Conservation (phyloP, 73 alveolate species). For the Paramecium bursaria region DNA sequence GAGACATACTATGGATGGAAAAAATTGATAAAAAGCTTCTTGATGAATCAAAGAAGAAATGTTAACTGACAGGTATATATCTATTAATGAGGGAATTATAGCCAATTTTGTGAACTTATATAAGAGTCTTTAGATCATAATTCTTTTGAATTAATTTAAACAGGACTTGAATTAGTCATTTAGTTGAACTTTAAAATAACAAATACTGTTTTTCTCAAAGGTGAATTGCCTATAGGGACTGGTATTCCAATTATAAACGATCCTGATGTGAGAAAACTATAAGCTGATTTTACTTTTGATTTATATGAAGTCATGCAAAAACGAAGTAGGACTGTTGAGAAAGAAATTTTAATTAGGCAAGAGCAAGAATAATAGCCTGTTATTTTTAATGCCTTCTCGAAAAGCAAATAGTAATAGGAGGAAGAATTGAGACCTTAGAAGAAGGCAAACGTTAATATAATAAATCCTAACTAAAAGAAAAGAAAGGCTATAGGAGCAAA, state of each 20-base stretch:
- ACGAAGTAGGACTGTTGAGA: neutral
- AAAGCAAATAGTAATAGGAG: neutral
- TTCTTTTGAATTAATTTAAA: conserved; percentile 22
- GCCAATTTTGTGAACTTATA: conserved; percentile 49
- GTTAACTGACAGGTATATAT: conserved; percentile 24
- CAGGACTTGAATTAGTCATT: neutral
- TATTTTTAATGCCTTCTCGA: no score
- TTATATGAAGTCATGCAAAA: conserved; percentile 17
- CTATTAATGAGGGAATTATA: conserved; percentile 22
- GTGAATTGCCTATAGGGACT: neutral
- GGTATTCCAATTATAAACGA: conserved; percentile 44
- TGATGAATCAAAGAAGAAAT: conserved; percentile 42
- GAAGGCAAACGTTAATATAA: neutral
- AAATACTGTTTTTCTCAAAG: conserved; percentile 15
- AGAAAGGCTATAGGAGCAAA: conserved; percentile 47
- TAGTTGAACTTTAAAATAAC: neutral
- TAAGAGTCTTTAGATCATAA: neutral
- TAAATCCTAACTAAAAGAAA: conserved; percentile 31
- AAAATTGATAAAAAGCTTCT: conserved; percentile 41
- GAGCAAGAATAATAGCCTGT: no score
- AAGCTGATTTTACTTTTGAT: conserved; percentile 10
- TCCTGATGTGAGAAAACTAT: conserved; percentile 19
- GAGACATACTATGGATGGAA: conserved; percentile 49
- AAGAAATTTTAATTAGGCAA: conserved; percentile 20
- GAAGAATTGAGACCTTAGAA: neutral